phyloP scores from a whole-genome alignment of 140 eudicot species.

The Stevia rebaudiana region DNA sequence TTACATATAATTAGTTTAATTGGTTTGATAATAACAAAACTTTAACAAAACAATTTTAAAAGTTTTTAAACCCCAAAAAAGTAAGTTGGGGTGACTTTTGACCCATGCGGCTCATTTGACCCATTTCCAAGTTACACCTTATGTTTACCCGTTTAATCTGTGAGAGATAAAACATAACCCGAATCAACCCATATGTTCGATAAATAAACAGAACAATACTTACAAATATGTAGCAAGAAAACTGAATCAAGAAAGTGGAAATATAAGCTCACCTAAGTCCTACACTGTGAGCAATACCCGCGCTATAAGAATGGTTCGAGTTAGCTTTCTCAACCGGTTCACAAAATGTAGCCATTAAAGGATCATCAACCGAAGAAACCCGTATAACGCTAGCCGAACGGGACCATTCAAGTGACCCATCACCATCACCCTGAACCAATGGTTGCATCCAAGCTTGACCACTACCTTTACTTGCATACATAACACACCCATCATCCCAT shows the following conservation, averaged over 20 bases:
- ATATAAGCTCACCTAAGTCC: constrained; percentile 59
- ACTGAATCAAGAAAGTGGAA: constrained; percentile 3
- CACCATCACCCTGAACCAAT: constrained; percentile 35
- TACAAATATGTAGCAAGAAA: not conserved
- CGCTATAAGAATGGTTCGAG: constrained; percentile 79
- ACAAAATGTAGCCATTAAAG: constrained; percentile 87
- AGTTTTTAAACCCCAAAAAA: too few species aligned
- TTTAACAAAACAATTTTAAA: too few species aligned
- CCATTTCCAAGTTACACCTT: too few species aligned
- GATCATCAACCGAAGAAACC: constrained; percentile 69
- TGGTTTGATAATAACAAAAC: too few species aligned
- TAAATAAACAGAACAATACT: not conserved
- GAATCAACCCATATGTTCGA: too few species aligned
- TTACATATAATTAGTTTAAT: too few species aligned
- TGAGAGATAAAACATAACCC: too few species aligned
- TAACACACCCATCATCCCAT: constrained; percentile 56
- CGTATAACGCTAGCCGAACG: constrained; percentile 46
- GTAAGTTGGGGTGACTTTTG: too few species aligned
- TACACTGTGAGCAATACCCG: constrained; percentile 82
- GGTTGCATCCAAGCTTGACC: constrained; percentile 91
- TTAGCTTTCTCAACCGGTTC: constrained; percentile 92
- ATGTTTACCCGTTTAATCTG: too few species aligned
- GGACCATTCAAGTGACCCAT: too few species aligned
- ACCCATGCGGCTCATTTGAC: too few species aligned
- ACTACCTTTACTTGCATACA: constrained; percentile 59